Conservation (phyloP, 768 basidiomycete genomes). For the Candolleomyces eurysporus region DNA sequence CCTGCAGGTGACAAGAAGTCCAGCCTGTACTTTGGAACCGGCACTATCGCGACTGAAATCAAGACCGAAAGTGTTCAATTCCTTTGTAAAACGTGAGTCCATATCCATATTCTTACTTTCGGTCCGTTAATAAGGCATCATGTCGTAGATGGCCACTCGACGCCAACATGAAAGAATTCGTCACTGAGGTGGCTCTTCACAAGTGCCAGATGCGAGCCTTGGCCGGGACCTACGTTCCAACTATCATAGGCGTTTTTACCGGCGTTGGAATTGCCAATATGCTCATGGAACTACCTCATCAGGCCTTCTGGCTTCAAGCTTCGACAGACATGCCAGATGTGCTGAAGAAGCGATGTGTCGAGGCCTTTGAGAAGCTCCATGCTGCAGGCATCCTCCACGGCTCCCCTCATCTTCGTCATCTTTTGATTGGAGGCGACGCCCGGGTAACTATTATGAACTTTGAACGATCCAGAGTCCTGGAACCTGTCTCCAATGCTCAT, state of each 20-base stretch:
- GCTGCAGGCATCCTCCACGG: conserved; percentile 47
- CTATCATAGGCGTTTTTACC: conserved; percentile 49
- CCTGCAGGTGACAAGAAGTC: background rate
- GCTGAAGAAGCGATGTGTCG: conserved; percentile 51
- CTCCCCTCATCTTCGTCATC: conserved; percentile 46
- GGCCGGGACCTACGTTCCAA: conserved; percentile 53
- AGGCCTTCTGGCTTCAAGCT: conserved; percentile 61
- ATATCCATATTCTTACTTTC: background rate
- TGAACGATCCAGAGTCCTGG: conserved; percentile 33
- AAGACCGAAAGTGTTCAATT: conserved; percentile 3
- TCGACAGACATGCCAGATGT: conserved; percentile 52
- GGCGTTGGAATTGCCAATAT: conserved; percentile 37
- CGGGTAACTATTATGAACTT: conserved; percentile 57
- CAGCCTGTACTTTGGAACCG: conserved; percentile 5
- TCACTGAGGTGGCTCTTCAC: conserved; percentile 36
- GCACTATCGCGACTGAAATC: conserved; percentile 6
- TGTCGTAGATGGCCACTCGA: conserved; percentile 9
- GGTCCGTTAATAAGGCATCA: background rate
- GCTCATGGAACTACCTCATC: conserved; percentile 55
- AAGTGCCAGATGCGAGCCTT: conserved; percentile 47
- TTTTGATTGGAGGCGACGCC: conserved; percentile 54
- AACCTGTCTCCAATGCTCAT: conserved; percentile 15
- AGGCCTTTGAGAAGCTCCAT: conserved; percentile 49
- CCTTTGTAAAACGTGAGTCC: conserved; percentile 9
- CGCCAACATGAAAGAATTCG: conserved; percentile 6